Conservation (phyloP, 495 filamentous ascomycete species). For the Letharia lupina region DNA sequence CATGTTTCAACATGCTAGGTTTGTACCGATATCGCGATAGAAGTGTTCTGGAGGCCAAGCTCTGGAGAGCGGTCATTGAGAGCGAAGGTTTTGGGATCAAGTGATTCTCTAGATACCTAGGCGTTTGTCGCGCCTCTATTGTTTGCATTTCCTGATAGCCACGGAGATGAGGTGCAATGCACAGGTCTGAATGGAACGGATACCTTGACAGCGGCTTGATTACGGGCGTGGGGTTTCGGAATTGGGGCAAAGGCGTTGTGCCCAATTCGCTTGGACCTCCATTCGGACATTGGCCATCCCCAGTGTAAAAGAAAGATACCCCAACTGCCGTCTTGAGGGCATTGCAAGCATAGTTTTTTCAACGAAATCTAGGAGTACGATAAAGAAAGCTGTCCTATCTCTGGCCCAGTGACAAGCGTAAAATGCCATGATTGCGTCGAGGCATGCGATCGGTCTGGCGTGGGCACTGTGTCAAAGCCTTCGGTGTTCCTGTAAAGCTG, state of each 20-base stretch:
- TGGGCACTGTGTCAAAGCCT: neutral
- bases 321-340: neutral
- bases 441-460: neutral
- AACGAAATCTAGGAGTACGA: neutral
- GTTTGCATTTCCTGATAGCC: neutral
- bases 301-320: neutral
- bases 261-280: neutral
- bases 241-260: neutral
- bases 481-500: neutral
- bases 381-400: neutral
- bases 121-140: neutral
- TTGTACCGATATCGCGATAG: slow-evolving; percentile 62
- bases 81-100: slow-evolving; percentile 95
- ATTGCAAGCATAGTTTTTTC: neutral
- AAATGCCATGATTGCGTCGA: neutral
- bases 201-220: neutral
- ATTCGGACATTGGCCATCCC: neutral
- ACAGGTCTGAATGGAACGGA: neutral
- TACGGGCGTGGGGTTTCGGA: neutral
- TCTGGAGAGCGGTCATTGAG: slow-evolving; percentile 82
- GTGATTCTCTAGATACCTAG: slow-evolving; percentile 31
- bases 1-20: slow-evolving; percentile 81
- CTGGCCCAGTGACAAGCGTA: neutral
- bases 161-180: too few relatives aligned
- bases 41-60: slow-evolving; percentile 57